Conservation (phyloP, 345 rosid species). For the Citrus maxima region DNA sequence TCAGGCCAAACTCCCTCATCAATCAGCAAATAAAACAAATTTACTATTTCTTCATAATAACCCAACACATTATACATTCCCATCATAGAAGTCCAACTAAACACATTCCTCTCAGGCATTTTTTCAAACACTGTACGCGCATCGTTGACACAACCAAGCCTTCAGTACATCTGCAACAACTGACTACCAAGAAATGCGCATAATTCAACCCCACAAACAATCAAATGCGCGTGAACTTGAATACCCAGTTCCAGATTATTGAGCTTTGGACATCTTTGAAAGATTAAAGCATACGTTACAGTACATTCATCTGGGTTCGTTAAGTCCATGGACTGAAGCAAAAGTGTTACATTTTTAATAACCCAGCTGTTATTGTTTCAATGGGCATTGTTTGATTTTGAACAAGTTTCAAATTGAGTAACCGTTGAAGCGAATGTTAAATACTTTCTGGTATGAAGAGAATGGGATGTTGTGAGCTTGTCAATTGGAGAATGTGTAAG, state of each 20-base stretch:
- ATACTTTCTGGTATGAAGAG: background rate
- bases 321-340: slow-evolving; percentile 7
- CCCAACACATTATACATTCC: slow-evolving; percentile 6
- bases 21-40: slow-evolving; percentile 10
- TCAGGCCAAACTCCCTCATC: slow-evolving; percentile 7
- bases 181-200: slow-evolving; percentile 11
- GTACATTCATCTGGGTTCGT: slow-evolving; percentile 2
- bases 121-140: background rate
- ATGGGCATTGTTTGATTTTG: background rate
- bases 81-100: slow-evolving; percentile 12
- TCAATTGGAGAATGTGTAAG: no score
- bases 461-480: background rate
- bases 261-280: slow-evolving; percentile 4
- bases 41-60: slow-evolving; percentile 2
- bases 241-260: background rate
- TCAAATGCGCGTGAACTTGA: slow-evolving; percentile 9
- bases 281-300: background rate
- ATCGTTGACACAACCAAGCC: background rate
- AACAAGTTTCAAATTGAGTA: background rate
- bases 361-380: background rate
- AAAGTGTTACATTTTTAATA: background rate
- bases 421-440: background rate
- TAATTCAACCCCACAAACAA: background rate
- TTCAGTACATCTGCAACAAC: background rate
- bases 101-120: slow-evolving; percentile 9